A percentile compares a stretch with the other conserved stretches of the same genome.
Conservation (phyloP, 495 filamentous ascomycete species). For the Pyrenula aspistea region DNA sequence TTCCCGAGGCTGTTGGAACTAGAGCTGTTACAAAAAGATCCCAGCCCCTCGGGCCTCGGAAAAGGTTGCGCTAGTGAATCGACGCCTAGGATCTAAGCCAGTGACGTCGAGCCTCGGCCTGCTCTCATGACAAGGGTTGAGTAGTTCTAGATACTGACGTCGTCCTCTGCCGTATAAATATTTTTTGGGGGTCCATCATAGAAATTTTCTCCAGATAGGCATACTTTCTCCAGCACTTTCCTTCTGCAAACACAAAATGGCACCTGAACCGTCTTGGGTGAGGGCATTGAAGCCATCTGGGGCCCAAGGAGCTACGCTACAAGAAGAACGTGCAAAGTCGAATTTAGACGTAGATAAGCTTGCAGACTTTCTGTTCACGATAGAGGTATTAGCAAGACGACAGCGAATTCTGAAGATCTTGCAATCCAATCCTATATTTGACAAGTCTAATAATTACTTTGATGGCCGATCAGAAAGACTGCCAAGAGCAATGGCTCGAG, state of each 20-base stretch:
- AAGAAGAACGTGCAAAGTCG: constrained; percentile 46
- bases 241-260: constrained; percentile 13
- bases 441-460: constrained; percentile 59
- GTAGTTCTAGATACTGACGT: neutral
- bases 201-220: too few relatives aligned
- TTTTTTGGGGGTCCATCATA: too few relatives aligned
- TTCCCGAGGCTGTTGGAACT: too few relatives aligned
- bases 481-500: constrained; percentile 46
- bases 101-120: neutral
- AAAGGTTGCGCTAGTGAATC: neutral
- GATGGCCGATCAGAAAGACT: constrained; percentile 52
- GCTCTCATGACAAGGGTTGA: neutral
- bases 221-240: too few relatives aligned
- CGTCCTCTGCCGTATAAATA: too few relatives aligned
- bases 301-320: constrained; percentile 47
- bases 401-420: constrained; percentile 40
- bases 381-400: constrained; percentile 40
- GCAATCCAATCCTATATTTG: constrained; percentile 48
- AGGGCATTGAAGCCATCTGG: constrained; percentile 47
- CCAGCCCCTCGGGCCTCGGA: neutral
- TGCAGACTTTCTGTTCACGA: constrained; percentile 48
- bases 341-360: constrained; percentile 45
- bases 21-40: too few relatives aligned
- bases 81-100: neutral
- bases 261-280: constrained; percentile 49